Base-by-base conservation (phyloP, 208 protist genomes). In the Leptomonas pyrrhocoris region DNA sequence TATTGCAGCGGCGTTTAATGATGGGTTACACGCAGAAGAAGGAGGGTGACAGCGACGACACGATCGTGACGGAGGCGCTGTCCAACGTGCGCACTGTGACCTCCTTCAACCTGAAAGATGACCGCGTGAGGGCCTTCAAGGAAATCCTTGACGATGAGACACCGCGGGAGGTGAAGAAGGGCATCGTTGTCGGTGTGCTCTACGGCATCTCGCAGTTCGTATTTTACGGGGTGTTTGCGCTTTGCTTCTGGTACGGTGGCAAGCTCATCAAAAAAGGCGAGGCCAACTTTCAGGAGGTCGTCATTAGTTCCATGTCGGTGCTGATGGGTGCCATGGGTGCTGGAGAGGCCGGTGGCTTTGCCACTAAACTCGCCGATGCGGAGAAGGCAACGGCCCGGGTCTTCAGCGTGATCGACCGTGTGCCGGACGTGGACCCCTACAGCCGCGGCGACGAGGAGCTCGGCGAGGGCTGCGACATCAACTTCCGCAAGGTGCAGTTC, bases 201-300 rank as follows among this genome's bases (percentile, higher is more conserved):
- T 83, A 79, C 53, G 85, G 88, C 48, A 13, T 80, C 53, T 65
- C 78, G n/a, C 77, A 91, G 69, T 91, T 94, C 42, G 50, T 87
- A 21, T 79, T 78, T 46, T 90, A 77, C 60, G 83, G 68, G n/a
- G 55, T 62, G 38, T 87, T 81, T 49, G 77, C 79, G 1, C 77
- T 94, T 21, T 82, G 77, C 68, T 94, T 80, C 72, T 94, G 88
- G 86, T 94, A 90, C 50, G 88, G 88, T 31, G 77, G 85, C n/a
- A 86, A 84, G 73, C 84, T 94, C 27, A 90, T 92, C 40, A 30
- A 38, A 1, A 36, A 79, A 23, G 88, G 88, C 34, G 84, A 94
- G 58, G 82, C 86, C 1, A 53, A 73, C 16, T 92, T 94, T 56
- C 18, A 81, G 36, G 49, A 79, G n/a, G 84, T 94, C 21, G 42